These are phyloP conservation scores for Alopecurus myosuroides DNA, from an alignment of 176 grass and related monocot species.

Conservation along the genomic window DNA sequence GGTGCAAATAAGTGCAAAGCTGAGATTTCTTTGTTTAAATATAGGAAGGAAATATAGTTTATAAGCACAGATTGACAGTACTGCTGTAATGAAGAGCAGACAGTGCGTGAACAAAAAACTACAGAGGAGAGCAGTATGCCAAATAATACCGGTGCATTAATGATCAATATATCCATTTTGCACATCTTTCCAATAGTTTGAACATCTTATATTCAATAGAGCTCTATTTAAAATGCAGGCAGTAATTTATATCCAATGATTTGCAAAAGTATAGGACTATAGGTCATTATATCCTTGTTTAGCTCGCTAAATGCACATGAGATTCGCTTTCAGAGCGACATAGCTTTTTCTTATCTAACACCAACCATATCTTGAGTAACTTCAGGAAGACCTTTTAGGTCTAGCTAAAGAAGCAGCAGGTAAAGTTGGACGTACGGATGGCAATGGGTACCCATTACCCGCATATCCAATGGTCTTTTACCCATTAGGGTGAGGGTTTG, in stretches of 20 bases:
- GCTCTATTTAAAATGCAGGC: not conserved
- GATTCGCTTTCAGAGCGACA: no score
- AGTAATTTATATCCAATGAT: not conserved
- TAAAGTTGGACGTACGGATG: not conserved
- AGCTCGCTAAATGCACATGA: no score
- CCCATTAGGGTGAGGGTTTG: no score
- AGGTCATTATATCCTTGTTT: no score
- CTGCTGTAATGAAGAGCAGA: not conserved
- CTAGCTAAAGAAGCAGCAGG: not conserved
- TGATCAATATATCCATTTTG: not conserved
- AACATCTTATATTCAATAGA: not conserved
- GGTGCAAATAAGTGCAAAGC: not conserved
- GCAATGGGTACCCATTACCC: no score
- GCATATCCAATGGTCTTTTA: no score
- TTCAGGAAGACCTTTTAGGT: not conserved
- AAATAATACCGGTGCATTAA: not conserved
- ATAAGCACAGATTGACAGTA: not conserved
- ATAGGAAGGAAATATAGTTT: not conserved
- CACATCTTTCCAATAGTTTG: not conserved
- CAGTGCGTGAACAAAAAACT: no score
- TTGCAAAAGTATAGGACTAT: not conserved
- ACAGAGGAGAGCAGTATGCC: not conserved
- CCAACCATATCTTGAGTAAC: not conserved
- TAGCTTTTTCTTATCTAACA: not conserved
- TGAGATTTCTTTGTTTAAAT: not conserved